Evolutionary conservation across 176 grass and related monocot genomes (phyloP).

Genomic region (Oryza glumipatula): DNA sequence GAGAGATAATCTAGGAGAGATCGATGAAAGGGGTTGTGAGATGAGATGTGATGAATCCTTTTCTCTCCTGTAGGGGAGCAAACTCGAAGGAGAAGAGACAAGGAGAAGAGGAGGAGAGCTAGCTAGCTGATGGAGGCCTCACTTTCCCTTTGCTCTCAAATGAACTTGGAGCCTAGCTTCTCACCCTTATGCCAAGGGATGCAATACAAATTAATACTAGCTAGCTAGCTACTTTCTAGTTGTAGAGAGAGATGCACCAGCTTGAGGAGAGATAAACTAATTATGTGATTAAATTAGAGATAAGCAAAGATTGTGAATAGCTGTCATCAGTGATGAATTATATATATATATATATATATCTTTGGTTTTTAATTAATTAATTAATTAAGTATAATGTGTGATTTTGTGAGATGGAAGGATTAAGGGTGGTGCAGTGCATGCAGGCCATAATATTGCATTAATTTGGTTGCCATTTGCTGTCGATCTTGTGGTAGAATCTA

Average conservation of each 20-base stretch:
- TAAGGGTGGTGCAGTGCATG: slow-evolving; percentile 4
- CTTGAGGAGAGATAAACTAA: background rate
- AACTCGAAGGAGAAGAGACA: background rate
- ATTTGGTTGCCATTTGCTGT: background rate
- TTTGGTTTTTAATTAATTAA: background rate
- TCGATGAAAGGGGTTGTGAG: background rate
- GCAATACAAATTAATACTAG: slow-evolving; percentile 38
- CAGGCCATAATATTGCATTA: background rate
- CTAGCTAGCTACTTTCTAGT: background rate
- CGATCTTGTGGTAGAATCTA: slow-evolving; percentile 40
- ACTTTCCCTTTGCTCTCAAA: slow-evolving; percentile 50
- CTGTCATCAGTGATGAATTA: slow-evolving; percentile 16
- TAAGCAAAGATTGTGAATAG: background rate
- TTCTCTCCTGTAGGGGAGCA: slow-evolving; percentile 34
- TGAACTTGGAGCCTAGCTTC: background rate
- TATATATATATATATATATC: background rate
- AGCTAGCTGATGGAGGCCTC: slow-evolving; percentile 33
- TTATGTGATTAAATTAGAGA: background rate
- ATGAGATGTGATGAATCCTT: background rate
- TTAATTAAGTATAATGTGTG: background rate
- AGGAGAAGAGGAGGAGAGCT: slow-evolving; percentile 22
- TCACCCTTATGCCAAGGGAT: slow-evolving; percentile 26
- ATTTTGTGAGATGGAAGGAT: background rate
- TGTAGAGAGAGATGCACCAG: background rate
- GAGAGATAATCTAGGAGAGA: background rate